Percentiles rank a stretch among this genome's conserved stretches.
These are phyloP conservation scores for Cerrena zonata DNA, from an alignment of 1,284 basidiomycete species.

Conservation along the genomic window DNA sequence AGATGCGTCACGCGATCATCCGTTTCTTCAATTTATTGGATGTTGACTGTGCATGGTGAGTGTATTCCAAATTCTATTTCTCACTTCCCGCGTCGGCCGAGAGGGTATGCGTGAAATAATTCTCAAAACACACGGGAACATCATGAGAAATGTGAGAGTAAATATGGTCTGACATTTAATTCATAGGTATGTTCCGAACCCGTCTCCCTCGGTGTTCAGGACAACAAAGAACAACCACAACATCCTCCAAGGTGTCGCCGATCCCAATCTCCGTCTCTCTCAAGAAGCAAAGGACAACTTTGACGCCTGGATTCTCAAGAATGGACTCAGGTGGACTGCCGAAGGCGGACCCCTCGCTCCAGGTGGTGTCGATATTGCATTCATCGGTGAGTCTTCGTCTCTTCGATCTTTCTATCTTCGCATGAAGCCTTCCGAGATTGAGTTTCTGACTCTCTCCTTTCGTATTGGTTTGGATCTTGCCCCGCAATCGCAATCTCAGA, in stretches of 20 bases:
- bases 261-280: conserved; percentile 67
- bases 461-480: not conserved
- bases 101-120: no score
- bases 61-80: conserved; percentile 4
- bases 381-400: conserved; percentile 57
- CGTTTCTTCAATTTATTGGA: conserved; percentile 74
- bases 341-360: conserved; percentile 73
- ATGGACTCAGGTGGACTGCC: conserved; percentile 72
- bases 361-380: conserved; percentile 77
- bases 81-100: no score
- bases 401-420: not conserved
- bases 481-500: no score
- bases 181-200: conserved; percentile 78
- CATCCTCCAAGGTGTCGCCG: conserved; percentile 79
- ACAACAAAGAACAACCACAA: conserved; percentile 92
- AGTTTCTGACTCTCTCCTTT: conserved; percentile 3
- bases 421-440: not conserved
- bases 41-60: conserved; percentile 75
- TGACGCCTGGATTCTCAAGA: conserved; percentile 84
- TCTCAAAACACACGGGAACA: not conserved
- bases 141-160: not conserved
- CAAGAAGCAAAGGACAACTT: conserved; percentile 73
- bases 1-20: conserved; percentile 87
- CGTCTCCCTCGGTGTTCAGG: conserved; percentile 79
- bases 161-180: not conserved